phyloP scores from a whole-genome alignment of 1,284 basidiomycete species.

The Fomitopsis palustris region DNA sequence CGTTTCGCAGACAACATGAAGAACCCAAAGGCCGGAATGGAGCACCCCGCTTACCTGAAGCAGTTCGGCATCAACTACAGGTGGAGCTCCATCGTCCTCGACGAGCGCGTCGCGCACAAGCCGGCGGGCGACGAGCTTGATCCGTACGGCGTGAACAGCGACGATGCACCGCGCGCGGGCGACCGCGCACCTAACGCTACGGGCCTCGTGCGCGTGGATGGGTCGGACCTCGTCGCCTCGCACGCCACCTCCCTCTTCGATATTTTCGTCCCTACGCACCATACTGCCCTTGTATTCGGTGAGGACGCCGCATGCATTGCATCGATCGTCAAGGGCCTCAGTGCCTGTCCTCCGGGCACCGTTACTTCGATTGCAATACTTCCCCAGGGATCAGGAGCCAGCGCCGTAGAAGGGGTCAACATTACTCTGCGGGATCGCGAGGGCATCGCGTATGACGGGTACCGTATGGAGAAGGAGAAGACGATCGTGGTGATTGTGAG shows the following conservation, averaged over 20 bases:
- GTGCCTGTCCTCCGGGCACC: conserved; percentile 20
- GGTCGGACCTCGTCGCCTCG: not conserved
- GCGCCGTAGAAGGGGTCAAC: conserved; percentile 8
- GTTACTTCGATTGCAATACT: not conserved
- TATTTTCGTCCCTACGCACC: conserved; percentile 15
- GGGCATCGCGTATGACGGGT: conserved; percentile 21
- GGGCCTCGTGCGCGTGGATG: conserved; percentile 18
- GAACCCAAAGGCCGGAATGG: not conserved
- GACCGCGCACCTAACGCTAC: conserved; percentile 45
- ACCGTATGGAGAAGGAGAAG: conserved; percentile 12
- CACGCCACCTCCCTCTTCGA: conserved; percentile 22
- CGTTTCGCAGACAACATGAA: not conserved
- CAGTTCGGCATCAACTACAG: conserved; percentile 45
- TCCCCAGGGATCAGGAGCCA: conserved; percentile 24
- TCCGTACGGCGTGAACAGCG: conserved; percentile 16
- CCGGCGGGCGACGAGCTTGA: conserved; percentile 11
- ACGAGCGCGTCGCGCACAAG: conserved; percentile 24
- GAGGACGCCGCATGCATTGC: too few species aligned
- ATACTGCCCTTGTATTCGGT: too few species aligned
- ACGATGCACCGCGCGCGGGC: conserved; percentile 34
- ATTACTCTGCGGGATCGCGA: conserved; percentile 12
- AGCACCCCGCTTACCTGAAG: conserved; percentile 21
- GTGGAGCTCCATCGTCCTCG: conserved; percentile 40
- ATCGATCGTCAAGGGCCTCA: conserved; percentile 19
- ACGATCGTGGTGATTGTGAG: conserved; percentile 26